These are phyloP conservation scores for Diphasiastrum complanatum DNA, from an alignment of 83 land plant genomes.

Conservation along the genomic window DNA sequence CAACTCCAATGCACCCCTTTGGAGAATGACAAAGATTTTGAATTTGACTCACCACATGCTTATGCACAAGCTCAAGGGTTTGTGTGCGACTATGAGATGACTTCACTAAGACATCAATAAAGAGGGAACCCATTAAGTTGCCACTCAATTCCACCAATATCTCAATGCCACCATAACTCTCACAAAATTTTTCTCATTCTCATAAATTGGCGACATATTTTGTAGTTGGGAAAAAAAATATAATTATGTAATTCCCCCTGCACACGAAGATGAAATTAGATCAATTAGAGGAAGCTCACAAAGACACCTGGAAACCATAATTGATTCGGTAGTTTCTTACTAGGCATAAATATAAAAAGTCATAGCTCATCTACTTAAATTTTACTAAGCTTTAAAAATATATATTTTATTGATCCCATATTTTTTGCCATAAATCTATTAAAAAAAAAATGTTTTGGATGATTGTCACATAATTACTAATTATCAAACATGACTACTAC, in stretches of 20 bases:
- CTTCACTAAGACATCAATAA: neutral
- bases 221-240: neutral
- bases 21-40: neutral
- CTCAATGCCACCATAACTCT: neutral
- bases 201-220: neutral
- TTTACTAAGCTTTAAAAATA: no score
- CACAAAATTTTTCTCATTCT: neutral
- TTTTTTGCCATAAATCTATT: no score
- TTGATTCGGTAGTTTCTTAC: no score
- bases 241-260: conserved; percentile 3
- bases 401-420: no score
- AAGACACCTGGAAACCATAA: no score
- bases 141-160: conserved; percentile 7
- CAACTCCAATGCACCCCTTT: neutral
- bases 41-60: conserved; percentile 6
- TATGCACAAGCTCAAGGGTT: neutral
- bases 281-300: neutral
- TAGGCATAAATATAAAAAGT: no score
- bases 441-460: no score
- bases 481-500: no score
- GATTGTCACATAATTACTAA: no score
- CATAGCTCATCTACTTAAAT: no score
- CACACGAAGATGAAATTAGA: neutral
- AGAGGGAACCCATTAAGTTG: neutral
- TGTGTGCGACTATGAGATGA: neutral